Percentiles rank a stretch among this genome's conserved stretches.
Conservation (phyloP, 139 green algal genomes). For the Chlamydomonas incerta region DNA sequence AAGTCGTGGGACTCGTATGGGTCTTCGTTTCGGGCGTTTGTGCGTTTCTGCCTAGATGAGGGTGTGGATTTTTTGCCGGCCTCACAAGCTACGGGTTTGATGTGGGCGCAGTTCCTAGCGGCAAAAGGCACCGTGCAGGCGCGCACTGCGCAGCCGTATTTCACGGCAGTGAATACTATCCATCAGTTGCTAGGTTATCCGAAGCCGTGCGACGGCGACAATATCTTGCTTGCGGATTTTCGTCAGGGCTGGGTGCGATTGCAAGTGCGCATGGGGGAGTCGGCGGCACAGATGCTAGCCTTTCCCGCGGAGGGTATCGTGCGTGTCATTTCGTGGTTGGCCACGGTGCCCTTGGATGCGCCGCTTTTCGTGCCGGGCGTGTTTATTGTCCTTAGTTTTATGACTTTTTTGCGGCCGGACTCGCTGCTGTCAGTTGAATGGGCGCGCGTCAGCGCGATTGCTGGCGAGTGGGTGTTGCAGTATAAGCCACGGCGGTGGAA, state of each 20-base stretch:
- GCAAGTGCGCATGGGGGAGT: background rate
- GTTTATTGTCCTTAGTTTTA: background rate
- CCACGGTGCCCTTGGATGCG: background rate
- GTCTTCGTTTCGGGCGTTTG: background rate
- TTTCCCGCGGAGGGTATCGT: background rate
- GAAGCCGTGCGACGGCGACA: slow-evolving; percentile 11
- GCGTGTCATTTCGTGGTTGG: background rate
- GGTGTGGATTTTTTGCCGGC: background rate
- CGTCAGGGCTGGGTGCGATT: slow-evolving; percentile 23
- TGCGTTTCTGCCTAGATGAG: slow-evolving; percentile 10
- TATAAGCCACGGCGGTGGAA: slow-evolving; percentile 11
- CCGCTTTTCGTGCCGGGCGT: background rate
- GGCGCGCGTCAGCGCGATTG: background rate
- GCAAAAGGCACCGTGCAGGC: background rate
- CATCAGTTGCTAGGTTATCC: slow-evolving; percentile 24
- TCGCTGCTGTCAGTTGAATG: background rate
- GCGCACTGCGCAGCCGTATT: too few species aligned
- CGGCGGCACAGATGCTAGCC: background rate
- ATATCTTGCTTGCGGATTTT: background rate
- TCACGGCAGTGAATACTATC: slow-evolving; percentile 26
- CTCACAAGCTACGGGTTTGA: background rate
- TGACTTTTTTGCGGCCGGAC: background rate
- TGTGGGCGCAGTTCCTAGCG: slow-evolving; percentile 22
- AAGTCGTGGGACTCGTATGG: slow-evolving; percentile 9
- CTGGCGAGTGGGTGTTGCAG: background rate